phyloP scores from a whole-genome alignment of 2,329 filamentous ascomycete genomes.

The Thielaviopsis ethacetica region DNA sequence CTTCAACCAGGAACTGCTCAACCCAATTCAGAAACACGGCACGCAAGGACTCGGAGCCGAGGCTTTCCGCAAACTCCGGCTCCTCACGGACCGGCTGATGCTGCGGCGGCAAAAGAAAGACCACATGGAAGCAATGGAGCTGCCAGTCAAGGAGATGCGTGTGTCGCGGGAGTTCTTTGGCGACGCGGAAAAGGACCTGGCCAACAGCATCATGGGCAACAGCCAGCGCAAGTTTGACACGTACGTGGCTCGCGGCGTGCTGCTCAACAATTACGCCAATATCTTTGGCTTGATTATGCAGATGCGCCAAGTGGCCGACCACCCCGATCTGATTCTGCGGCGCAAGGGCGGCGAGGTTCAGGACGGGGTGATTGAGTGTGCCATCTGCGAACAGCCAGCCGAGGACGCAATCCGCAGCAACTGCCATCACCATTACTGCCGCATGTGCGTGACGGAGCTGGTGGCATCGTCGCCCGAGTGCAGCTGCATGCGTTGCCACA shows the following conservation, averaged over 20 bases:
- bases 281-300: conserved; percentile 99
- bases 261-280: conserved; percentile 96
- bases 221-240: conserved; percentile 82
- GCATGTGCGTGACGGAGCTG: conserved; percentile 31
- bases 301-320: conserved; percentile 95
- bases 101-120: conserved; percentile 86
- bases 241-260: conserved; percentile 83
- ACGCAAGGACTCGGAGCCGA: conserved; percentile 44
- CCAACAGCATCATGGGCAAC: conserved; percentile 87
- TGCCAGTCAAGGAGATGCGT: conserved; percentile 85
- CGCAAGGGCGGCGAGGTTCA: conserved; percentile 63
- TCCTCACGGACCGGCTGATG: conserved; percentile 91
- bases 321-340: conserved; percentile 84
- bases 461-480: conserved; percentile 60
- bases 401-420: conserved; percentile 86
- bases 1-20: conserved; percentile 89
- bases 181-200: conserved; percentile 90
- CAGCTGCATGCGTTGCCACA: conserved; percentile 85
- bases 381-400: conserved; percentile 89
- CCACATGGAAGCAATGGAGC: conserved; percentile 85
- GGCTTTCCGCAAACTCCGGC: conserved; percentile 66
- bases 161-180: conserved; percentile 94
- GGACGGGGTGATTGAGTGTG: conserved; percentile 80
- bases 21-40: conserved; percentile 54
- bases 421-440: conserved; percentile 65